Percentiles rank a stretch among this genome's conserved stretches.
phyloP scores from a whole-genome alignment of 768 basidiomycete genomes.

The Lactifluus echinatus region DNA sequence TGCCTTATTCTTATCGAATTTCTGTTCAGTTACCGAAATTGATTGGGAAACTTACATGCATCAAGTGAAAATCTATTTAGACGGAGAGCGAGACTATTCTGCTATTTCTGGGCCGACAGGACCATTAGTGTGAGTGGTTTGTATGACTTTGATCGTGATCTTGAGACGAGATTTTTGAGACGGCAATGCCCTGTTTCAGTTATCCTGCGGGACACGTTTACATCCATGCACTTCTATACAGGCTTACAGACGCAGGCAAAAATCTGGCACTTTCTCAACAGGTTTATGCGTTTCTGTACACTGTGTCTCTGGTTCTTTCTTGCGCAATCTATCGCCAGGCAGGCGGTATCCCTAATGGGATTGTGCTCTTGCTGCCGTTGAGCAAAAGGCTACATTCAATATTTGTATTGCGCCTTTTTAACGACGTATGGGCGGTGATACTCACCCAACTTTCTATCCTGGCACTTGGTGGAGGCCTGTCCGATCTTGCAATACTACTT shows the following conservation, averaged over 20 bases:
- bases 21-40: conserved; percentile 83
- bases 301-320: conserved; percentile 52
- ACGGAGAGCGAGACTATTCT: conserved; percentile 78
- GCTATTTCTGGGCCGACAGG: conserved; percentile 85
- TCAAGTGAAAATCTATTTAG: conserved; percentile 69
- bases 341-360: conserved; percentile 61
- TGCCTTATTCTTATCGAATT: conserved; percentile 17
- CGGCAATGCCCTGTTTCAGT: conserved; percentile 35
- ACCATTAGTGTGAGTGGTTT: conserved; percentile 66
- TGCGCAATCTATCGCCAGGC: conserved; percentile 61
- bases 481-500: conserved; percentile 55
- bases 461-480: conserved; percentile 49
- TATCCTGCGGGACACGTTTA: conserved; percentile 93
- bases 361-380: conserved; percentile 60
- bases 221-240: conserved; percentile 65
- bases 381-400: conserved; percentile 95
- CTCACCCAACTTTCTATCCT: conserved; percentile 59
- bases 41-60: conserved; percentile 97
- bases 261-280: conserved; percentile 63
- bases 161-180: background rate
- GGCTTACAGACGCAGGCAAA: conserved; percentile 50
- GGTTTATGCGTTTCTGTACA: conserved; percentile 69
- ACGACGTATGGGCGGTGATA: conserved; percentile 83
- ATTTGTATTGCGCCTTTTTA: conserved; percentile 85
- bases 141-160: background rate